Base-by-base conservation (phyloP, 2,329 filamentous ascomycete genomes). In the Paecilomyces fulvus region DNA sequence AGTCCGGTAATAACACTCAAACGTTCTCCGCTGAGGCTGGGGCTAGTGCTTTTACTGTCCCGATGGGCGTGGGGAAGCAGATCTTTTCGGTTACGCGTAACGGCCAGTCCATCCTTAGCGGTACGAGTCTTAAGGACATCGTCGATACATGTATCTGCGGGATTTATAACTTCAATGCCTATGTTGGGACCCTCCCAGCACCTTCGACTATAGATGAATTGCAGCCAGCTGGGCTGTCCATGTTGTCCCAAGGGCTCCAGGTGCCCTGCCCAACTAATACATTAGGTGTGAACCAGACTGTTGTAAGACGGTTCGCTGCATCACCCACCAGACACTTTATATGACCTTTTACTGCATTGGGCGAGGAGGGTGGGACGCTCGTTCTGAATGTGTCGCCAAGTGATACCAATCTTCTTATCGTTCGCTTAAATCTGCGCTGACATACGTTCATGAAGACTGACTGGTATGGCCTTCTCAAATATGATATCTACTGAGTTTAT, bases 41-140 rank as follows among this genome's bases (percentile, higher is more conserved):
- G 6, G 72, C 77, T 6, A 76, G 68, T 52, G 71, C 76, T 12
- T 76, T 73, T 61, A 65, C 73, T 25, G 69, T 79, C 2, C 70
- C 71, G 46, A 80, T 82, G 77, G 76, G 70, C 0, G 64, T 77
- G 4, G 79, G 79, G 3, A 59, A 70, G 52, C 78, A 81, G 63
- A 71, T 63, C 20, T 83, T 83, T 55, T 67, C 69, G 1, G 70
- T 83, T 4, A 66, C 66, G 2, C 73, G 80, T 3, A 68, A 70
- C 30, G 71, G 70, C 0, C 55, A 70, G 43, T 73, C 67, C 0
- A 71, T 81, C 3, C 59, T 83, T 3, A 72, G 72, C 11, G 79
- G 73, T 6, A 77, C 75, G 0, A 79, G 79, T 9, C 64, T 77
- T n/a, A 79, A 78, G 67, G 73, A 81, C 43, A 76, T 83, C 37